Evolutionary conservation across 805 yeast genomes (phyloP).

Genomic region (Cephaloascus fragrans): DNA sequence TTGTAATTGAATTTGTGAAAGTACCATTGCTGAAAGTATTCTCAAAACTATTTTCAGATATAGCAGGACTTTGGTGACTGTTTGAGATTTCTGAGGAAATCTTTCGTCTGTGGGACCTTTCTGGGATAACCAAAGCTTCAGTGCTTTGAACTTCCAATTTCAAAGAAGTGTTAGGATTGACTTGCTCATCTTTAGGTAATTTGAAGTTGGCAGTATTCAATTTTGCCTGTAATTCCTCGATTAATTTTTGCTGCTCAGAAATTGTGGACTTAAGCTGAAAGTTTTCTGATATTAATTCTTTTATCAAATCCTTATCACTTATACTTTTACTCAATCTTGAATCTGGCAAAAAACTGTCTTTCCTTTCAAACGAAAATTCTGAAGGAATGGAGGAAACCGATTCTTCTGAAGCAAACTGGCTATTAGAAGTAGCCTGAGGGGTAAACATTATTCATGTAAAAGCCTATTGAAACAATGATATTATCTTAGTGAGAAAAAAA

Average conservation of each 20-base stretch:
- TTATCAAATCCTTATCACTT: conserved; percentile 1
- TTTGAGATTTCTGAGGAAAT: neutral
- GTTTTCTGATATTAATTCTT: neutral
- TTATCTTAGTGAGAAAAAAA: no score
- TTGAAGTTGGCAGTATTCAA: neutral
- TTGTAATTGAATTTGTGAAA: neutral
- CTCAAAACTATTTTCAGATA: neutral
- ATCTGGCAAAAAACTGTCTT: conserved; percentile 2
- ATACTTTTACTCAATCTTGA: conserved; percentile 4
- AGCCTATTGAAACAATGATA: no score
- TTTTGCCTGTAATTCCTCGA: conserved; percentile 1
- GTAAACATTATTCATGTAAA: neutral
- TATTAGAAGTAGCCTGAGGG: neutral
- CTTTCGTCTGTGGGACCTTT: neutral
- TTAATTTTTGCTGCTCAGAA: neutral
- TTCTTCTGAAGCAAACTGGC: neutral
- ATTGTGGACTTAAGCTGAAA: neutral
- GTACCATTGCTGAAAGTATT: neutral
- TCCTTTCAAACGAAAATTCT: conserved; percentile 3
- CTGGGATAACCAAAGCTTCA: neutral
- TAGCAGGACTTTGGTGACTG: neutral
- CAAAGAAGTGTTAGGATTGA: neutral
- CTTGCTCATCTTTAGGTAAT: neutral
- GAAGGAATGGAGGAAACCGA: conserved; percentile 3
- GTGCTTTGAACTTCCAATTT: neutral